These are phyloP conservation scores for Colletotrichum sojae DNA, from an alignment of 2,329 filamentous ascomycete genomes.

Conservation along the genomic window DNA sequence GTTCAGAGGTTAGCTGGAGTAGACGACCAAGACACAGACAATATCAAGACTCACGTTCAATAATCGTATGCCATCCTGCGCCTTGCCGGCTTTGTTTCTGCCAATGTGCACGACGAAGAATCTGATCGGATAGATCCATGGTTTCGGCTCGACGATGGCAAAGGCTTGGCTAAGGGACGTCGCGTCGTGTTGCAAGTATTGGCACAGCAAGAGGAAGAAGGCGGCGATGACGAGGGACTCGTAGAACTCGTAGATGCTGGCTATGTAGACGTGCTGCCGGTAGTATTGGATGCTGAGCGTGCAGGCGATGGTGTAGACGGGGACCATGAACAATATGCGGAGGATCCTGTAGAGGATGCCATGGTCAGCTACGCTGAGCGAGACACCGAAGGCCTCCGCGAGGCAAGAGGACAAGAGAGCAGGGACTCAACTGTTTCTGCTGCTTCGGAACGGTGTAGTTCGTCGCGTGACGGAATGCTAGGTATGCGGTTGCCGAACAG, in stretches of 20 bases:
- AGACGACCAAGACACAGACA: too few species aligned
- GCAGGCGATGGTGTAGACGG: slow-evolving; percentile 23
- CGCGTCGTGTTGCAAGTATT: not conserved
- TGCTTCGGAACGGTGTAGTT: slow-evolving; percentile 24
- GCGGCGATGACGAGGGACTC: slow-evolving; percentile 23
- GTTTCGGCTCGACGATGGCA: slow-evolving; percentile 1
- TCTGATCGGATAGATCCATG: slow-evolving; percentile 12
- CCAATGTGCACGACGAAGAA: slow-evolving; percentile 1
- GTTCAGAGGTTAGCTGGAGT: not conserved
- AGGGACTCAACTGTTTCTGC: slow-evolving; percentile 19
- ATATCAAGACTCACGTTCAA: slow-evolving; percentile 9
- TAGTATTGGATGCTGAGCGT: slow-evolving; percentile 20
- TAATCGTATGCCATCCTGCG: not conserved
- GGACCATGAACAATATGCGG: slow-evolving; percentile 13
- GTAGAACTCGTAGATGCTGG: slow-evolving; percentile 24
- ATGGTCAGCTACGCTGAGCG: too few species aligned
- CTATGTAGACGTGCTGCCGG: slow-evolving; percentile 25
- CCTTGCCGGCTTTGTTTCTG: not conserved
- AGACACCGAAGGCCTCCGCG: too few species aligned
- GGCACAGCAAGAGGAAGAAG: slow-evolving; percentile 22
- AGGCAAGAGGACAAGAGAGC: too few species aligned
- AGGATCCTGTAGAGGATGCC: slow-evolving; percentile 1
- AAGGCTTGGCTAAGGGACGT: not conserved
- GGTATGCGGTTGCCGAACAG: slow-evolving; percentile 5
- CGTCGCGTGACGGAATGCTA: slow-evolving; percentile 10